Evolutionary conservation across 2,329 filamentous ascomycete genomes (phyloP), one percentile per base, ranked within the genome.

Genomic region (Talaromyces sp.): DNA sequence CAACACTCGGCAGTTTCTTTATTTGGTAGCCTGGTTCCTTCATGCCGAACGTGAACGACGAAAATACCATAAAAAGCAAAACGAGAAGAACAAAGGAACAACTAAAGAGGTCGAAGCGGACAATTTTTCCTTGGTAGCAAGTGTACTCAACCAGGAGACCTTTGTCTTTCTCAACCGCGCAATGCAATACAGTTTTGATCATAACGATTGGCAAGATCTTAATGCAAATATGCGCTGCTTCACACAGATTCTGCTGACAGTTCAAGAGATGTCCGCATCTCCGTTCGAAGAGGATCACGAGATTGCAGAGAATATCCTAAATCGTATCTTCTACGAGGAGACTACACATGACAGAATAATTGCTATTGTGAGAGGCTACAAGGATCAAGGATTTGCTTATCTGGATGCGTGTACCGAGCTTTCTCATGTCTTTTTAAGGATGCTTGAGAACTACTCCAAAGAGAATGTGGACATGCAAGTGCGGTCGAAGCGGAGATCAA

Each of bases 241-340:
- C 74, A 98, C 93, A 0, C 93, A 98, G 74, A 95, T 98, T 69
- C 83, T 97, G 22, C 84, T 97, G 31, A 97, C 93, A 0, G 90
- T 98, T 2, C 93, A 97, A 72, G 92, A 96, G 67, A 98, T 99
- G 93, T 84, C 89, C 1, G 87, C 90, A 56, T 95, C 92, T 1
- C 85, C 86, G 0, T 85, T 91, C 35, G 93, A 97, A 68, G 93
- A 97, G n/a, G 92, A 99, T 70, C 90, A 96, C 73, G 95, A 98
- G 71, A 98, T 99, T 75, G 94, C 95, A 0, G 94, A 99, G 75
- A 99, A 99, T 71, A 97, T 96, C 13, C 87, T 97, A 61, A 96
- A 90, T 72, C 91, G 94, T 67, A 92, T 99, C n/a, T 99, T 99
- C 76, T 99, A 99, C 79, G 95, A 99, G 77, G 93, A 98, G 73